Evolutionary conservation across 2,329 filamentous ascomycete genomes (phyloP).

Genomic region (Aureobasidium musti): DNA sequence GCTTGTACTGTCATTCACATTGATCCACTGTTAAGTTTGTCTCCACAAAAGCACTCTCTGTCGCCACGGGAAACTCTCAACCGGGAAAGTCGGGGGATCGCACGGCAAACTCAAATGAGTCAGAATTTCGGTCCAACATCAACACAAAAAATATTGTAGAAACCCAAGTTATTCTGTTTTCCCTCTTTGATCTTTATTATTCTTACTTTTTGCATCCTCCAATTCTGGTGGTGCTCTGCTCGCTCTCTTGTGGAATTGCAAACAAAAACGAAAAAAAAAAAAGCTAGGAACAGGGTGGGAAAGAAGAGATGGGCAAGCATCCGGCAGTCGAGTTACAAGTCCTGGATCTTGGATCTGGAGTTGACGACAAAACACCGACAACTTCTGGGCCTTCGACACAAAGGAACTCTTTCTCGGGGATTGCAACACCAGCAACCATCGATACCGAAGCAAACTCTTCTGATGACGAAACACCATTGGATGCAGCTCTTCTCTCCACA

Average conservation of each 20-base stretch:
- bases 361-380: not conserved
- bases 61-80: too few relatives aligned
- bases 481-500: not conserved
- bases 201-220: too few relatives aligned
- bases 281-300: not conserved
- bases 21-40: not conserved
- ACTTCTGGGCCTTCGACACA: not conserved
- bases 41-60: too few relatives aligned
- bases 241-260: too few relatives aligned
- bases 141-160: too few relatives aligned
- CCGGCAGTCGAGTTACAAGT: constrained; percentile 4
- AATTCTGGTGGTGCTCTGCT: too few relatives aligned
- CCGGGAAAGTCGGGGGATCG: too few relatives aligned
- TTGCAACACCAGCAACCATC: not conserved
- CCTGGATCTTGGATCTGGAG: not conserved
- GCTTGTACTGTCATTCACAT: not conserved
- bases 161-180: too few relatives aligned
- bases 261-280: too few relatives aligned
- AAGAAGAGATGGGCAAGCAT: constrained; percentile 5
- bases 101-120: too few relatives aligned
- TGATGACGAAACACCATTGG: not conserved
- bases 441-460: not conserved
- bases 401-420: not conserved
- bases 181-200: too few relatives aligned
- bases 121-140: too few relatives aligned